Evolutionary conservation across 306 rosid genomes (phyloP).

Genomic region (Ziziphus jujuba): DNA sequence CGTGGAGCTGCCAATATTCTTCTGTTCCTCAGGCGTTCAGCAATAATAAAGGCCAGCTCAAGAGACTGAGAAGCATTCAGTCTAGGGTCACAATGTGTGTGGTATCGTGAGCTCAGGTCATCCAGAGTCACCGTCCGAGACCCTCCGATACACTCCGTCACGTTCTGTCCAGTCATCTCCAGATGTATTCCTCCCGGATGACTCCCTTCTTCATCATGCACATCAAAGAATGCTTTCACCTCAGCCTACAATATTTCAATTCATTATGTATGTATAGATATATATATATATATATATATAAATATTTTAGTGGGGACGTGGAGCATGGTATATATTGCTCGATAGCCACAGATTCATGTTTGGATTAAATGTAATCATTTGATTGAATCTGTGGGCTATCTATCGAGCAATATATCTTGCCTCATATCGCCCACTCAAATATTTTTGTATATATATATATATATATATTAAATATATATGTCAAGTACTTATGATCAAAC

Average conservation of each 20-base stretch:
- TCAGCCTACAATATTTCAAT: constrained; percentile 54
- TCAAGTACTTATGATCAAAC: no score
- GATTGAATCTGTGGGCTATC: no score
- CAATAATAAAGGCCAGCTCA: constrained; percentile 65
- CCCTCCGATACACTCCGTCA: constrained; percentile 82
- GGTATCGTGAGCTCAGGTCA: constrained; percentile 72
- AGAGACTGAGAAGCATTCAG: constrained; percentile 80
- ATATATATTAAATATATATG: not conserved
- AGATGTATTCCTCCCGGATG: constrained; percentile 74
- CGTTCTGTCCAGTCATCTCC: constrained; percentile 83
- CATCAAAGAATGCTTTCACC: constrained; percentile 81
- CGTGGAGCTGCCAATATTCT: constrained; percentile 49
- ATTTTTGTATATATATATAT: not conserved
- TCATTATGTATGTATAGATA: no score
- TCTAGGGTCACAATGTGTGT: constrained; percentile 79
- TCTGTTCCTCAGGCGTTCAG: constrained; percentile 72
- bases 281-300: no score
- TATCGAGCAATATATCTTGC: no score
- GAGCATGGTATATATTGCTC: no score
- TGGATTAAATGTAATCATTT: no score
- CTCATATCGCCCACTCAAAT: no score
- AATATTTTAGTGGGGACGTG: no score
- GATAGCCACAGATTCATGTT: no score
- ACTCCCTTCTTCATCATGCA: constrained; percentile 83
- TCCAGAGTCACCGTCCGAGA: constrained; percentile 69